Base-by-base conservation (phyloP, 805 yeast genomes). In the Komagataella pseudopastoris region DNA sequence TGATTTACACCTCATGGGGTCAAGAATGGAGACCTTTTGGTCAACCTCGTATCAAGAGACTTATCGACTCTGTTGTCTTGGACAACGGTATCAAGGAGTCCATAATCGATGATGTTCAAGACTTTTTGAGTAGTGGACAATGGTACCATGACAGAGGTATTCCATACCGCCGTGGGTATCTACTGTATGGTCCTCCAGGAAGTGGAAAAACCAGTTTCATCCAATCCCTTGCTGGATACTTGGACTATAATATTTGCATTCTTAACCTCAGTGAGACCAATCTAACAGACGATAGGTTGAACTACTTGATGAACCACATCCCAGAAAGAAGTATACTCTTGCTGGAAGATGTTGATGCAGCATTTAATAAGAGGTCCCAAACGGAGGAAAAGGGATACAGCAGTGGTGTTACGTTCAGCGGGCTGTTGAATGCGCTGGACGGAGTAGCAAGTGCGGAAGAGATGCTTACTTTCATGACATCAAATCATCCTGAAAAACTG, bases 11-110 rank as follows among this genome's bases (percentile, higher is more conserved):
- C 3, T 85, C 96, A 8, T 91, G 93, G 88, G 99, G 98, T 0
- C 96, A 96, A 24, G 99, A 93, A 62, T 93, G 99, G 99, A 75
- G 98, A 60, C 96, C 96, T 4, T 93, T 93, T 71, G 99, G 99
- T 2, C 90, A 83, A 63, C 98, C 99, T 1, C 76, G 96, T 55
- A 83, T 82, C 59, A 91, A 91, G 67, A 74, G 99, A 58, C 67
- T 84, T 23, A 68, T 91, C 44, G 91, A 85, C 3, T 85, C 95
- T 6, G 99, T 93, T 14, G 81, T 93, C 23, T 70, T 93, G 51
- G 98, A 89, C 64, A 65, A 74, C 22, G 89, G 87, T 2, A 72
- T 93, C 50, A 81, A 81, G 54, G 86, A 84, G 53, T 58, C 63
- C 7, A 79, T 93, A 20, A 61, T 87, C 3, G 58, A 60, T 1